phyloP scores from a whole-genome alignment of 805 yeast species.

The Ogataea siamensis region DNA sequence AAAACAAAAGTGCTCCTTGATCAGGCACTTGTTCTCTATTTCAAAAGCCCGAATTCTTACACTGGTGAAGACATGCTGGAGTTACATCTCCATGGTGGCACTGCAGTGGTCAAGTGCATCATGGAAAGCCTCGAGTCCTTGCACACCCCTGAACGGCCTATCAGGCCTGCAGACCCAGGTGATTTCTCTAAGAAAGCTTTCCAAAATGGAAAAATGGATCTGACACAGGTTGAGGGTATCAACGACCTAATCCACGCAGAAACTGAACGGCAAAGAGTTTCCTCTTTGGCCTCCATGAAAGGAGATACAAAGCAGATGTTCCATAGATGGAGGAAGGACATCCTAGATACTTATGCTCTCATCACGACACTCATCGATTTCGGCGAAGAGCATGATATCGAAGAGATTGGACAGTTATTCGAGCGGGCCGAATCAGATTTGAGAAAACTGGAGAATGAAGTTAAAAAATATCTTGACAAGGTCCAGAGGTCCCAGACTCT shows the following conservation, averaged over 20 bases:
- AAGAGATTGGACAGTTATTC: slow-evolving; percentile 56
- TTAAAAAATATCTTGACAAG: slow-evolving; percentile 43
- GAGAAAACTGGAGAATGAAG: slow-evolving; percentile 40
- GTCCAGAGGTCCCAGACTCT: slow-evolving; percentile 61
- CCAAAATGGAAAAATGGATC: slow-evolving; percentile 75
- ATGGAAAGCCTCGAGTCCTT: slow-evolving; percentile 55
- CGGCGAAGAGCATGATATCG: slow-evolving; percentile 88
- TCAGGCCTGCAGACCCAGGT: slow-evolving; percentile 88
- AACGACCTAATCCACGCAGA: slow-evolving; percentile 89
- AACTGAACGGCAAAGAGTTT: slow-evolving; percentile 80
- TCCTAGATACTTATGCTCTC: slow-evolving; percentile 67
- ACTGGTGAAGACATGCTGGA: slow-evolving; percentile 93
- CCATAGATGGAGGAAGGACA: slow-evolving; percentile 60
- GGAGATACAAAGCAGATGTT: slow-evolving; percentile 63
- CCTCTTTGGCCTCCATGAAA: slow-evolving; percentile 69
- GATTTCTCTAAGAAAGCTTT: slow-evolving; percentile 90
- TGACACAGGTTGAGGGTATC: slow-evolving; percentile 89
- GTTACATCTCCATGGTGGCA: slow-evolving; percentile 92
- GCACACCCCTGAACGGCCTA: slow-evolving; percentile 45
- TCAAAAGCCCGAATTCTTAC: slow-evolving; percentile 72
- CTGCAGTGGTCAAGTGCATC: slow-evolving; percentile 73
- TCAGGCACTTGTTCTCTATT: slow-evolving; percentile 69
- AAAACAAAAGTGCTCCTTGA: slow-evolving; percentile 51
- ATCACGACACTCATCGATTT: slow-evolving; percentile 90
- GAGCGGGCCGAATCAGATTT: slow-evolving; percentile 47